A percentile compares a stretch with the other conserved stretches of the same genome.
Evolutionary conservation across 2,329 filamentous ascomycete genomes (phyloP).

Genomic region (Fusarium fracticaudum): DNA sequence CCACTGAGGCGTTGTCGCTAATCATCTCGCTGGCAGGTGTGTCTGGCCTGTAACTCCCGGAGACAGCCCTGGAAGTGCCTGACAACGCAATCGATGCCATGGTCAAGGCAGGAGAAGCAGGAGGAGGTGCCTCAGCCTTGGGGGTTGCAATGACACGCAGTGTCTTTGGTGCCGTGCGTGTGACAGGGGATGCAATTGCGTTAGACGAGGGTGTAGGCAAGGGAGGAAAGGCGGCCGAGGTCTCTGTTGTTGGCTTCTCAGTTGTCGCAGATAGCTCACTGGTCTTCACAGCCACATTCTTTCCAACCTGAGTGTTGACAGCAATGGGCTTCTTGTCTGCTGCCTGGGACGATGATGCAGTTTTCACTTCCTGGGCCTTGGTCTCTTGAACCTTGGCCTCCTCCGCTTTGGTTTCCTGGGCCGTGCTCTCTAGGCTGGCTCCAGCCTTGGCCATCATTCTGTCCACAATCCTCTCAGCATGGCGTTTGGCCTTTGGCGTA

Average conservation of each 20-base stretch:
- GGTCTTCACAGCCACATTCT: conserved; percentile 45
- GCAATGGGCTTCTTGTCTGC: conserved; percentile 48
- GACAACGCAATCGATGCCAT: conserved; percentile 46
- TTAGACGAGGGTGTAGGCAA: conserved; percentile 58
- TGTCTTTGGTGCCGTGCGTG: conserved; percentile 68
- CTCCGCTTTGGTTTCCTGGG: conserved; percentile 22
- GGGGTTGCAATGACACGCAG: conserved; percentile 75
- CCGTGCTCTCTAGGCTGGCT: conserved; percentile 15
- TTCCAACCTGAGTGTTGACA: conserved; percentile 61
- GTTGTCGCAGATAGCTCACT: conserved; percentile 41
- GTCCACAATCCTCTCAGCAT: conserved; percentile 44
- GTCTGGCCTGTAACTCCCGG: conserved; percentile 64
- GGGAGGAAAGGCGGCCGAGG: conserved; percentile 58
- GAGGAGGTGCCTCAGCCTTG: conserved; percentile 65
- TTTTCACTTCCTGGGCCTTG: conserved; percentile 24
- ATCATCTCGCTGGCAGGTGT: conserved; percentile 78
- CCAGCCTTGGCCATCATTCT: conserved; percentile 37
- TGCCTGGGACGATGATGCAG: conserved; percentile 8
- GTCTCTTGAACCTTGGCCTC: conserved; percentile 30
- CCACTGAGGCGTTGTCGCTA: conserved; percentile 79
- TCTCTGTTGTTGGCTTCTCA: conserved; percentile 47
- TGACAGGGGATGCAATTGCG: conserved; percentile 59
- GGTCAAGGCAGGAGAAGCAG: conserved; percentile 45
- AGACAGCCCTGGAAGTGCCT: conserved; percentile 44
- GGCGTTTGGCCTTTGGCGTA: conserved; percentile 47